A percentile compares a stretch with the other conserved stretches of the same genome.
Conservation (phyloP, 2,329 filamentous ascomycete genomes). For the Gliomastix tumulicola region DNA sequence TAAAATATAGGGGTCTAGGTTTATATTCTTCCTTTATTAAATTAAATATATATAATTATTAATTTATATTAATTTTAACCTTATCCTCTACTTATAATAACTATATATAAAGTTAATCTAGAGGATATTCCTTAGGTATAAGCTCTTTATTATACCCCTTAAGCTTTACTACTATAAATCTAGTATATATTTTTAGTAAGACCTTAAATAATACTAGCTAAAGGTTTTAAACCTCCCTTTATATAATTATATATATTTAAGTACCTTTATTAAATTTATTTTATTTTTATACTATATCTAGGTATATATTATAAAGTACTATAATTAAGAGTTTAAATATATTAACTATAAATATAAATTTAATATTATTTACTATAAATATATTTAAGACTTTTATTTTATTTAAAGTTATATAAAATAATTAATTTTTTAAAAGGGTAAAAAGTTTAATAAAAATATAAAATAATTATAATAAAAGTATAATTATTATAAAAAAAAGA, state of each 20-base stretch:
- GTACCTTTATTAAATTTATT: background rate
- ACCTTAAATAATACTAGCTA: background rate
- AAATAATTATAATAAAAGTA: too few relatives aligned
- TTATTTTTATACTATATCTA: too few relatives aligned
- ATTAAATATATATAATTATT: background rate
- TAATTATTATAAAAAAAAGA: too few relatives aligned
- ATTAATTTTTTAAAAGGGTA: too few relatives aligned
- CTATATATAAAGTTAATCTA: background rate
- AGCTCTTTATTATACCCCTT: too few relatives aligned
- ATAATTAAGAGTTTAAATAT: background rate
- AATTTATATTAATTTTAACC: background rate
- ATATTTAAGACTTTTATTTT: too few relatives aligned
- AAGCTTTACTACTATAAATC: background rate
- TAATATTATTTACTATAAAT: too few relatives aligned
- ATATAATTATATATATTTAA: background rate
- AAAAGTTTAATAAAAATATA: too few relatives aligned
- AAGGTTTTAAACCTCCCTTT: background rate
- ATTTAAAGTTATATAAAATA: too few relatives aligned
- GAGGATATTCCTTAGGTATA: background rate
- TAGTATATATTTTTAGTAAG: too few relatives aligned
- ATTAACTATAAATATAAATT: background rate
- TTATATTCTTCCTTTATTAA: background rate
- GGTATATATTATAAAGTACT: background rate
- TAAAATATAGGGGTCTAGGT: background rate
- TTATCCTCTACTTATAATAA: background rate